phyloP scores from a whole-genome alignment of 176 grass and related monocot species.

The Zea luxurians region DNA sequence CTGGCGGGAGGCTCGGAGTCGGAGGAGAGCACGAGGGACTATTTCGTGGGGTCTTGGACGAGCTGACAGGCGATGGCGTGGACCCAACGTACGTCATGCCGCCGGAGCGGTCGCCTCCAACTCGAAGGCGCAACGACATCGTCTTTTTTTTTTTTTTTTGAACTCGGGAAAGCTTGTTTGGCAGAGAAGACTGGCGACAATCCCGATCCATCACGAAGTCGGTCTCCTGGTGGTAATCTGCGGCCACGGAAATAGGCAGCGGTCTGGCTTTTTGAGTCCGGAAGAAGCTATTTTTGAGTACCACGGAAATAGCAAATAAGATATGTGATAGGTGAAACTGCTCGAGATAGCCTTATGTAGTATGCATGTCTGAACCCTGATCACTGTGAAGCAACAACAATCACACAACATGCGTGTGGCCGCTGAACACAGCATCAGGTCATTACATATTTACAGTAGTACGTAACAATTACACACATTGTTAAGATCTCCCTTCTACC shows the following conservation, averaged over 20 bases:
- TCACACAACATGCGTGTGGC: neutral
- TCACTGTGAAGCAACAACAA: neutral
- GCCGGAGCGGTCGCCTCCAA: neutral
- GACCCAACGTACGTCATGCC: slow-evolving; percentile 35
- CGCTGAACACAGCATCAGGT: neutral
- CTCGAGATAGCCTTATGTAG: too few species aligned
- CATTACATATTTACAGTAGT: neutral
- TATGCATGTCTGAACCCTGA: neutral
- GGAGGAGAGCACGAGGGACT: slow-evolving; percentile 36
- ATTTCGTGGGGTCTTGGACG: slow-evolving; percentile 50
- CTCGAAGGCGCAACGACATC: neutral
- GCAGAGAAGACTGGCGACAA: slow-evolving; percentile 45
- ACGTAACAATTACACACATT: neutral
- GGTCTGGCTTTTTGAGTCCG: too few species aligned
- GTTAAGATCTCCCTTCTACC: neutral
- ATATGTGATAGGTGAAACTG: too few species aligned
- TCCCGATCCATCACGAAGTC: slow-evolving; percentile 27
- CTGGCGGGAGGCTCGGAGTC: slow-evolving; percentile 20
- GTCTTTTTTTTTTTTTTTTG: too few species aligned
- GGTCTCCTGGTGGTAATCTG: slow-evolving; percentile 33
- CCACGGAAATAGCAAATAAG: too few species aligned
- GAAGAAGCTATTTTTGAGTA: too few species aligned
- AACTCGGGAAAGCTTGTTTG: neutral
- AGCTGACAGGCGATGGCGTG: slow-evolving; percentile 32
- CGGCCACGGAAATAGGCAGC: slow-evolving; percentile 6